A percentile compares a stretch with the other conserved stretches of the same genome.
Evolutionary conservation across 176 grass and related monocot genomes (phyloP).

Genomic region (Tillandsia fasciculata): DNA sequence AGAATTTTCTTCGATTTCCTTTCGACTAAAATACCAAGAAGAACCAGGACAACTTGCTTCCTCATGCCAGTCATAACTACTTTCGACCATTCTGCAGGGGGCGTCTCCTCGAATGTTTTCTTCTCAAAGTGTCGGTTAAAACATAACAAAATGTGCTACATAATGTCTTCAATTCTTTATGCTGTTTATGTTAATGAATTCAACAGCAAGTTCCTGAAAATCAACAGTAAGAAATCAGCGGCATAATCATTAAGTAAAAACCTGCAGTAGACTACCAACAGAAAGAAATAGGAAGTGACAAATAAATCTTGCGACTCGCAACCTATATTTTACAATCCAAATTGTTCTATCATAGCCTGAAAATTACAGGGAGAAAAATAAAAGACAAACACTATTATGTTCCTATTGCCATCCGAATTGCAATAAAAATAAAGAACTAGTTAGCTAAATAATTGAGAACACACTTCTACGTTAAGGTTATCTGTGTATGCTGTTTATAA

Average conservation of each 20-base stretch:
- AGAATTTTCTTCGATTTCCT: constrained; percentile 86
- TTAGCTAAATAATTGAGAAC: too few relatives aligned
- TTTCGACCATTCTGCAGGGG: constrained; percentile 43
- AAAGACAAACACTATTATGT: too few relatives aligned
- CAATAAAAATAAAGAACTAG: too few relatives aligned
- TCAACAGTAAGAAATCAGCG: background rate
- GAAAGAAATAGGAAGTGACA: background rate
- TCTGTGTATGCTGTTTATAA: too few relatives aligned
- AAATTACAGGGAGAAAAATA: background rate
- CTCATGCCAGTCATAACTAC: constrained; percentile 35
- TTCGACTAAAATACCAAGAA: constrained; percentile 92
- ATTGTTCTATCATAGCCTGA: background rate
- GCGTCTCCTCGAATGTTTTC: constrained; percentile 12
- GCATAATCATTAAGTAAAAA: background rate
- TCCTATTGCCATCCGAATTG: too few relatives aligned
- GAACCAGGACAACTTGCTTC: constrained; percentile 40
- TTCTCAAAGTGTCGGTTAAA: background rate
- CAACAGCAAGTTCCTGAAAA: constrained; percentile 1
- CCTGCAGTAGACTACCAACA: background rate
- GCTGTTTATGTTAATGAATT: background rate
- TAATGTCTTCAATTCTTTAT: background rate
- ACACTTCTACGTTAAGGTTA: too few relatives aligned
- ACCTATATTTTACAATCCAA: background rate
- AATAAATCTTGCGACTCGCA: background rate
- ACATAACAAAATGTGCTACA: background rate